Evolutionary conservation across 768 basidiomycete genomes (phyloP).

Genomic region (Dentipellis sp.): DNA sequence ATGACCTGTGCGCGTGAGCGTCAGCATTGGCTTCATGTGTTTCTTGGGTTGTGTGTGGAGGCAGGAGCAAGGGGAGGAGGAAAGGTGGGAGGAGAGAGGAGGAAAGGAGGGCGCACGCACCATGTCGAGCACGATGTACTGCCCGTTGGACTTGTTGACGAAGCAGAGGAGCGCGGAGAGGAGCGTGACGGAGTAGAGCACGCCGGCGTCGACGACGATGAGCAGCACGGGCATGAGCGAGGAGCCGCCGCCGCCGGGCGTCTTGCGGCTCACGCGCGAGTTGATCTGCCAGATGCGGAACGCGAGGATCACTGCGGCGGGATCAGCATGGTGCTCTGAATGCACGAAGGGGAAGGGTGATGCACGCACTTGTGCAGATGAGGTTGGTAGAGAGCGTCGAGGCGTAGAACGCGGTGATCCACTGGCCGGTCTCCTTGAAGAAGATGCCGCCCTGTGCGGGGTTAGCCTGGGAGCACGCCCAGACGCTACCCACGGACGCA

Average conservation of each 20-base stretch:
- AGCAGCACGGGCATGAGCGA: conserved; percentile 3
- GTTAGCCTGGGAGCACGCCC: neutral
- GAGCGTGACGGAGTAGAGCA: conserved; percentile 2
- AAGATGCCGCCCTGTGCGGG: neutral
- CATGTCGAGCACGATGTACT: conserved; percentile 18
- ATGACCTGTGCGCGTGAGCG: too few relatives aligned
- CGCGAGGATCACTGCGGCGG: neutral
- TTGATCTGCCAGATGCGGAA: conserved; percentile 3
- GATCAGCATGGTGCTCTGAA: neutral
- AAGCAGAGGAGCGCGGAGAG: conserved; percentile 18
- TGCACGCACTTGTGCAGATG: conserved; percentile 1
- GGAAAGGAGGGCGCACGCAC: neutral
- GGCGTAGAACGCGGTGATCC: conserved; percentile 3
- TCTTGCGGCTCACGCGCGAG: neutral
- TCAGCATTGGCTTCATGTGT: too few relatives aligned
- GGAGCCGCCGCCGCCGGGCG: neutral
- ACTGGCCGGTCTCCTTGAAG: neutral
- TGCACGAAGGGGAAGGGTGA: neutral
- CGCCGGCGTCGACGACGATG: conserved; percentile 3
- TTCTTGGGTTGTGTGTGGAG: too few relatives aligned
- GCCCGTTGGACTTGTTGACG: conserved; percentile 15
- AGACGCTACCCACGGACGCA: neutral
- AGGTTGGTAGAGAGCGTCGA: conserved; percentile 1
- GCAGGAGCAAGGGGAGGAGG: too few relatives aligned
- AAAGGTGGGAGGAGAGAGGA: neutral